Evolutionary conservation across 345 rosid genomes (phyloP).

Genomic region (Cardamine resedifolia): DNA sequence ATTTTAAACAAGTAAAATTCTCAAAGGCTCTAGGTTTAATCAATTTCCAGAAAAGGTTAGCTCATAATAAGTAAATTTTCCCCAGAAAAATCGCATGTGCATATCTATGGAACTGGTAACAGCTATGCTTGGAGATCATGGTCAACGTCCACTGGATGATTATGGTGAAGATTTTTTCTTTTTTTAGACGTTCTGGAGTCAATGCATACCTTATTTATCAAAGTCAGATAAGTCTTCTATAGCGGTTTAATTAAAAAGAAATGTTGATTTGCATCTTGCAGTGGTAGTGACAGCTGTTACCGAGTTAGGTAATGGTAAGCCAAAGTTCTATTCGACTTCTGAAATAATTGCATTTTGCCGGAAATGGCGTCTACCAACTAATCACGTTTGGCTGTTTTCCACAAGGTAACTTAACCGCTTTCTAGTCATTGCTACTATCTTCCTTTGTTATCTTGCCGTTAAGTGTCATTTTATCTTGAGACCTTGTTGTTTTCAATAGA

Average conservation of each 20-base stretch:
- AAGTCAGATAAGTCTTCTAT: slow-evolving; percentile 10
- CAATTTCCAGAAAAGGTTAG: not conserved
- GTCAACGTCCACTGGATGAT: slow-evolving; percentile 88
- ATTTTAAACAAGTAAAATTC: slow-evolving; percentile 1
- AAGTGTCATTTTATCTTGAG: not conserved
- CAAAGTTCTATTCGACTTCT: slow-evolving; percentile 92
- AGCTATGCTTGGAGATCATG: slow-evolving; percentile 98
- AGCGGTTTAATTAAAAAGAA: slow-evolving; percentile 12
- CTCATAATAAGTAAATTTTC: slow-evolving; percentile 26
- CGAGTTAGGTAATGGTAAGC: slow-evolving; percentile 85
- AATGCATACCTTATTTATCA: not conserved
- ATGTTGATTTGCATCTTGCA: slow-evolving; percentile 38
- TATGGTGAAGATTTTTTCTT: slow-evolving; percentile 52
- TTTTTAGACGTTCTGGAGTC: slow-evolving; percentile 1
- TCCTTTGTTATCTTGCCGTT: slow-evolving; percentile 7
- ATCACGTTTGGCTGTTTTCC: slow-evolving; percentile 92
- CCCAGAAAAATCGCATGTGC: slow-evolving; percentile 72
- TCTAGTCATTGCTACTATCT: not conserved
- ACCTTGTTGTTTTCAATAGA: slow-evolving; percentile 8
- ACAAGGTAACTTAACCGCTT: slow-evolving; percentile 58
- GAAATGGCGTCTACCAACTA: slow-evolving; percentile 88
- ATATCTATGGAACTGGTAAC: slow-evolving; percentile 98
- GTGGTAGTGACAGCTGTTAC: slow-evolving; percentile 97
- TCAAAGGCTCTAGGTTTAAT: slow-evolving; percentile 12
- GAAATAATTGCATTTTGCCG: slow-evolving; percentile 84